These are phyloP conservation scores for Beauveria bassiana DNA, from an alignment of 2,329 filamentous ascomycete genomes.

Conservation along the genomic window DNA sequence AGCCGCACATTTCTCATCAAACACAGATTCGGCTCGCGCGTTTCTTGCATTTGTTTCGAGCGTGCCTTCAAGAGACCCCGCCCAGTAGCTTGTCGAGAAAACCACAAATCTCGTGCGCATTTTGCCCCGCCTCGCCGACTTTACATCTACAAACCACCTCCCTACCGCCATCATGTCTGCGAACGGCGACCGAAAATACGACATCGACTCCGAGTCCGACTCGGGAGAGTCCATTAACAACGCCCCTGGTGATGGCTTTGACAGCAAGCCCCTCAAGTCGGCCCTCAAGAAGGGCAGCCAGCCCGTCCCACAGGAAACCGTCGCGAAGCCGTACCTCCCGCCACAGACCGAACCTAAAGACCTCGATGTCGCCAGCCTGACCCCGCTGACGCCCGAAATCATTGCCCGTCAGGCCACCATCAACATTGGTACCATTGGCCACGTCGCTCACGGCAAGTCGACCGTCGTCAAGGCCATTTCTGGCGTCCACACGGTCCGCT, in stretches of 20 bases:
- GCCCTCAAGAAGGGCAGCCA: slow-evolving; percentile 68
- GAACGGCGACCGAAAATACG: slow-evolving; percentile 55
- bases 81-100: slow-evolving; percentile 2
- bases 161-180: slow-evolving; percentile 39
- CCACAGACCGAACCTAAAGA: slow-evolving; percentile 90
- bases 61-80: slow-evolving; percentile 1
- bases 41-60: not conserved
- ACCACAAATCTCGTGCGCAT: slow-evolving; percentile 14
- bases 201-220: slow-evolving; percentile 65
- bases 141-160: slow-evolving; percentile 3
- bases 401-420: slow-evolving; percentile 97
- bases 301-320: slow-evolving; percentile 48
- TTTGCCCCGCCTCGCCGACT: slow-evolving; percentile 10
- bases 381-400: slow-evolving; percentile 87
- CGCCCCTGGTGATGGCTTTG: slow-evolving; percentile 44
- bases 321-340: slow-evolving; percentile 51
- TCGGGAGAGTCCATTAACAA: slow-evolving; percentile 58
- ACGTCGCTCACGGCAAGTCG: slow-evolving; percentile 97
- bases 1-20: not conserved
- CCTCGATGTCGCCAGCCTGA: slow-evolving; percentile 73
- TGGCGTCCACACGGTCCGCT: slow-evolving; percentile 95
- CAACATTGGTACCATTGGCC: slow-evolving; percentile 97
- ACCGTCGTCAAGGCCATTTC: slow-evolving; percentile 99
- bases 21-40: not conserved
- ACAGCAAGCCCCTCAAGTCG: slow-evolving; percentile 69